Conservation (phyloP, 192 early-diverging fungal genomes). For the Coemansia sp. region DNA sequence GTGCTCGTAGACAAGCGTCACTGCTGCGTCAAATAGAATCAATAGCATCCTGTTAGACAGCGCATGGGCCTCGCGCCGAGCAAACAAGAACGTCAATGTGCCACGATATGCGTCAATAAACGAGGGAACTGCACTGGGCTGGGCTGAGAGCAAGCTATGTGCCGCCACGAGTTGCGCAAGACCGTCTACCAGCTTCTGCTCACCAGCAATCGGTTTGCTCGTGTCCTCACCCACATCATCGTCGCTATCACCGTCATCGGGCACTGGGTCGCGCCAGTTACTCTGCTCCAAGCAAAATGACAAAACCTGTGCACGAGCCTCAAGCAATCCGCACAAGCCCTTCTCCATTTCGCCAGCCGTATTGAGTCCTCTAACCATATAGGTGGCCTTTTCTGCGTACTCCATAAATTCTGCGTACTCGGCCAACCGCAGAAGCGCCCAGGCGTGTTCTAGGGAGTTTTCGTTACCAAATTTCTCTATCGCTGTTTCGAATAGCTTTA, state of each 20-base stretch:
- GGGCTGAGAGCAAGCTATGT: not conserved
- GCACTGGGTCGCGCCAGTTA: slow-evolving; percentile 26
- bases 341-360: not conserved
- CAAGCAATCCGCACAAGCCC: slow-evolving; percentile 7
- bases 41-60: slow-evolving; percentile 23
- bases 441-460: slow-evolving; percentile 17
- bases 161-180: slow-evolving; percentile 18
- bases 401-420: slow-evolving; percentile 29
- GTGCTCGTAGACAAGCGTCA: slow-evolving; percentile 9
- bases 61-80: slow-evolving; percentile 11
- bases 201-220: not conserved
- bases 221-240: slow-evolving; percentile 10
- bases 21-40: slow-evolving; percentile 8
- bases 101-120: not conserved
- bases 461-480: slow-evolving; percentile 51
- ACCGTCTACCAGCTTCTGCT: slow-evolving; percentile 19
- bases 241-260: slow-evolving; percentile 9
- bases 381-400: slow-evolving; percentile 18
- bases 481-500: slow-evolving; percentile 61
- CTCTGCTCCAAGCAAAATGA: slow-evolving; percentile 24
- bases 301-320: slow-evolving; percentile 26
- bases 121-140: not conserved
- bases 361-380: slow-evolving; percentile 2
- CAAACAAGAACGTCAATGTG: slow-evolving; percentile 19
- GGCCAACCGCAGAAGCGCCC: slow-evolving; percentile 27